Evolutionary conservation across 805 yeast genomes (phyloP), one percentile per base, ranked within the genome.

Genomic region (Ogataea ganodermae): DNA sequence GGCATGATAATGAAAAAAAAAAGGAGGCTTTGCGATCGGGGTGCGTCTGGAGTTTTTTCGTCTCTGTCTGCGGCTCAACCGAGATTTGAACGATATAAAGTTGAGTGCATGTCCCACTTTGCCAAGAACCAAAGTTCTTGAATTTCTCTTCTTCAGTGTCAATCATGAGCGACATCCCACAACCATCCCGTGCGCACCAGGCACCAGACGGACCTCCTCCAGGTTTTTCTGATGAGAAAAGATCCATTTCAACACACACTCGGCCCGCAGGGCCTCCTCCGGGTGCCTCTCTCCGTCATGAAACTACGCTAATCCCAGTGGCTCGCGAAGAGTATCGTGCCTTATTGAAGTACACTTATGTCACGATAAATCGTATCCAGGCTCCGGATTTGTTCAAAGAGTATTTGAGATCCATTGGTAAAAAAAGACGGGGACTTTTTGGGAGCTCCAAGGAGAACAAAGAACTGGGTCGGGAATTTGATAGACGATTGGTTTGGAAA

Each of bases 171-270:
- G 27, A 31, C 10, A n/a, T 35, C 21, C 48, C 51, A 32, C 32
- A 44, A 2, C 52, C 57, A 27, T n/a, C 48, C 4, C 44, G 33
- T 21, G 43, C 32, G 21, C 50, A 47, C 17, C 43, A 44, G 26
- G 50, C 55, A 16, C 60, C 58, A n/a, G 7, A 44, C 6, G 59
- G 58, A 2, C 55, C 57, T 13, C 60, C 60, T 10, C 59, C 57
- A 18, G 24, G 38, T 13, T 38, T 12, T 18, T 6, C 13, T 20
- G 42, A 16, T 6, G 35, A 26, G 13, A 31, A 40, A 30, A n/a
- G 12, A 28, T n/a, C 30, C 5, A 18, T 18, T n/a, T 8, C n/a
- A 13, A 30, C 33, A 6, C 33, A 30, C 14, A 13, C 35, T 16
- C 32, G 41, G 6, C 42, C 48, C 5, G 35, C 24, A 17, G 38